Percentiles rank a stretch among this genome's conserved stretches.
Evolutionary conservation across 192 early-diverging fungal species (phyloP).

Genomic region (Funneliformis mosseae): DNA sequence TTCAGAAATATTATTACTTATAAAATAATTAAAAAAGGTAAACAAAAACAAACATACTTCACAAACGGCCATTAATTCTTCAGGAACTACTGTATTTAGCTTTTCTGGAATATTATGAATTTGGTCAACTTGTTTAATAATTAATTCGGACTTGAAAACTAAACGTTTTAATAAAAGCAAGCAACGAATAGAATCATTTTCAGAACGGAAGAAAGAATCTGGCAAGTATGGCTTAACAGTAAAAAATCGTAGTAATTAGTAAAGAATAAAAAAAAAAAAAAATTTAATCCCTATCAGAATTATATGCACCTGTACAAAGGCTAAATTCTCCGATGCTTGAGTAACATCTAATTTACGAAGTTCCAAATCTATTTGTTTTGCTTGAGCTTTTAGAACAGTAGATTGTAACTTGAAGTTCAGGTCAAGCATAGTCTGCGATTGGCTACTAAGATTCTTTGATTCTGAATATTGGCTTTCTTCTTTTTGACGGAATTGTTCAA

Average conservation of each 20-base stretch:
- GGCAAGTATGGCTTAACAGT: constrained; percentile 76
- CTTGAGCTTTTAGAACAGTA: constrained; percentile 79
- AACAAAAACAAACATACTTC: constrained; percentile 38
- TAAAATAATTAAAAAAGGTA: neutral
- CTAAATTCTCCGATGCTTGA: constrained; percentile 78
- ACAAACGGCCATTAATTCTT: constrained; percentile 57
- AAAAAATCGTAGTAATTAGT: constrained; percentile 30
- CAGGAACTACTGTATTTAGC: constrained; percentile 53
- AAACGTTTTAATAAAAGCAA: constrained; percentile 81
- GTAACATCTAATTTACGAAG: constrained; percentile 82
- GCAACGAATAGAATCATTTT: constrained; percentile 74
- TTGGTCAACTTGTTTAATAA: constrained; percentile 73
- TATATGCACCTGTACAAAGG: constrained; percentile 44
- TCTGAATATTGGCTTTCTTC: constrained; percentile 62
- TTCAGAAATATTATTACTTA: neutral
- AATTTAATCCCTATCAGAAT: too few relatives aligned
- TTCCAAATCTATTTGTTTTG: constrained; percentile 90
- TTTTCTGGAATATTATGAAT: constrained; percentile 60
- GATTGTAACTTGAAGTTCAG: constrained; percentile 81
- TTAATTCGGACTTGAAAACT: constrained; percentile 78
- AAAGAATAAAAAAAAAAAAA: too few relatives aligned
- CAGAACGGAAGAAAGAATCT: constrained; percentile 78
- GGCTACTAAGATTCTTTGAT: constrained; percentile 59
- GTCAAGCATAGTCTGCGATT: constrained; percentile 80
- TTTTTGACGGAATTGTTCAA: constrained; percentile 70